Evolutionary conservation across 768 basidiomycete genomes (phyloP).

Genomic region (Candolleomyces efflorescens): DNA sequence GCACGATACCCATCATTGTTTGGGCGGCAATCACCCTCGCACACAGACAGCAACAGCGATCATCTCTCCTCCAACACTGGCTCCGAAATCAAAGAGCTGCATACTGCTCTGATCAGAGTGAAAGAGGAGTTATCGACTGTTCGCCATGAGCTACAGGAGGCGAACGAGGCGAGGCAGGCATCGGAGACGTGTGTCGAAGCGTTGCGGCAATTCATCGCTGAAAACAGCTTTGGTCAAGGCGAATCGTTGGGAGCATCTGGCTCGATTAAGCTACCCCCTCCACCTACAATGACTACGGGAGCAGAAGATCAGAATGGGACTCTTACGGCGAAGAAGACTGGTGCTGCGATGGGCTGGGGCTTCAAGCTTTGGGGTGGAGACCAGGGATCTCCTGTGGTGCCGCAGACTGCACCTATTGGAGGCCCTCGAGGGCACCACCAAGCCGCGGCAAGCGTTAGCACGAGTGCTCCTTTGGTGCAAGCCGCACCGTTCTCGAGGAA

Average conservation of each 20-base stretch:
- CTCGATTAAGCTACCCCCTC: slow-evolving; percentile 36
- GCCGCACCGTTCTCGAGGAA: slow-evolving; percentile 55
- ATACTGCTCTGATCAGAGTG: slow-evolving; percentile 56
- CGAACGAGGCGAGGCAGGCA: slow-evolving; percentile 81
- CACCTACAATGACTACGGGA: slow-evolving; percentile 35
- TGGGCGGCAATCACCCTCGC: slow-evolving; percentile 45
- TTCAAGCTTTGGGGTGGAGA: slow-evolving; percentile 60
- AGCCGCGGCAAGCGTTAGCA: too few relatives aligned
- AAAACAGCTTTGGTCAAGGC: slow-evolving; percentile 56
- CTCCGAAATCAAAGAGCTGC: slow-evolving; percentile 52
- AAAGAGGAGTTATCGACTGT: slow-evolving; percentile 44
- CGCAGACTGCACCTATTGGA: slow-evolving; percentile 22
- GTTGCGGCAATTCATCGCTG: slow-evolving; percentile 76
- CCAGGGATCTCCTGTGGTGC: slow-evolving; percentile 22
- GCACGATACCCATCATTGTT: slow-evolving; percentile 44
- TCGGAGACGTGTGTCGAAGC: slow-evolving; percentile 82
- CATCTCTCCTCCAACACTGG: too few relatives aligned
- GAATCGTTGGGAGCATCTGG: slow-evolving; percentile 13
- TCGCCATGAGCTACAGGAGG: slow-evolving; percentile 47
- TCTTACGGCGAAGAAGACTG: slow-evolving; percentile 24
- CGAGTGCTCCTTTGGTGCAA: too few relatives aligned
- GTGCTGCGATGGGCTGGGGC: slow-evolving; percentile 47
- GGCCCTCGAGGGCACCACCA: slow-evolving; percentile 8
- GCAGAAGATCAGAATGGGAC: slow-evolving; percentile 29
- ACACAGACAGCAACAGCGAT: slow-evolving; percentile 25